These are phyloP conservation scores for Leccinum glutinopallens DNA, from an alignment of 1,284 basidiomycete species.

Conservation along the genomic window DNA sequence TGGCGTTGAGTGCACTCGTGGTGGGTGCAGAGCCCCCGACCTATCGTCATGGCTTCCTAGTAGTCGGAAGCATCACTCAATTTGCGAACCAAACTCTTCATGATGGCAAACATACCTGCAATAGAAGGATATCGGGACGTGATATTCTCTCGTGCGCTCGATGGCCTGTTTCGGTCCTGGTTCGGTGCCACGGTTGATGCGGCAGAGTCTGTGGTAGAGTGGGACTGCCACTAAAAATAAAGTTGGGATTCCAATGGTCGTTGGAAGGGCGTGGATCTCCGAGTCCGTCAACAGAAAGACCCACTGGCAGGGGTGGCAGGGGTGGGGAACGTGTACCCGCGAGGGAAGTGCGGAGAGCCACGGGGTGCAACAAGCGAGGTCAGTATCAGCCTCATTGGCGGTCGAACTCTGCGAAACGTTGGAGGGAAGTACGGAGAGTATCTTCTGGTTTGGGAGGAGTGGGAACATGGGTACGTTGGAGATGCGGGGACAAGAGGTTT, in stretches of 20 bases:
- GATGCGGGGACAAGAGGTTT: too few relatives aligned
- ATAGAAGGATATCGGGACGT: slow-evolving; percentile 14
- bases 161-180: slow-evolving; percentile 20
- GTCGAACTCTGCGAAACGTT: too few relatives aligned
- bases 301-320: slow-evolving; percentile 34
- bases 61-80: slow-evolving; percentile 11
- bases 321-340: slow-evolving; percentile 38
- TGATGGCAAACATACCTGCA: slow-evolving; percentile 19
- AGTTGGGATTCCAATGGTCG: slow-evolving; percentile 24
- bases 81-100: neutral
- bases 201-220: slow-evolving; percentile 9
- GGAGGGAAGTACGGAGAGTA: too few relatives aligned
- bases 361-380: slow-evolving; percentile 25
- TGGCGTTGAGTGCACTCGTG: slow-evolving; percentile 10
- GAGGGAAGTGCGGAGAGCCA: slow-evolving; percentile 43
- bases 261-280: slow-evolving; percentile 19
- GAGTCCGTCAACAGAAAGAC: slow-evolving; percentile 20
- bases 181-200: slow-evolving; percentile 19
- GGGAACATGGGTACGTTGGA: too few relatives aligned
- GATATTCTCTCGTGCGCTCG: slow-evolving; percentile 13
- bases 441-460: too few relatives aligned
- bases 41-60: slow-evolving; percentile 13
- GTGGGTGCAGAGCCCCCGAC: slow-evolving; percentile 21
- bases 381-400: too few relatives aligned
- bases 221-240: slow-evolving; percentile 19